Evolutionary conservation across 208 protist species (phyloP).

Genomic region (Cochliopodium minus): DNA sequence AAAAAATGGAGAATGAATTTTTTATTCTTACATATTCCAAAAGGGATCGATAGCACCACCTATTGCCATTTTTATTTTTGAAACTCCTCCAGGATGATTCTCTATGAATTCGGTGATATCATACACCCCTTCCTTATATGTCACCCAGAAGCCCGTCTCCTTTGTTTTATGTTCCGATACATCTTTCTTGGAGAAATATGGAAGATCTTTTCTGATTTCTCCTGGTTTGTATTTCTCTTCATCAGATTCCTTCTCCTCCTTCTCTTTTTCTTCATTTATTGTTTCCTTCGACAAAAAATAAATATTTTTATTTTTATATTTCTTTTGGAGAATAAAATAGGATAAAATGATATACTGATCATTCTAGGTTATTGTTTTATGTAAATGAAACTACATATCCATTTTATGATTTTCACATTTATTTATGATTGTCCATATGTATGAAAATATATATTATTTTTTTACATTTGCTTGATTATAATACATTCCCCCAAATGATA

Average conservation of each 20-base stretch:
- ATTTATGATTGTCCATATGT: too few relatives aligned
- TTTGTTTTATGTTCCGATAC: constrained; percentile 14
- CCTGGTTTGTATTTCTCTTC: background rate
- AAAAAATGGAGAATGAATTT: background rate
- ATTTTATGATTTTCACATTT: too few relatives aligned
- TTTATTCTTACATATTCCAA: constrained; percentile 45
- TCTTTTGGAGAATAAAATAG: too few relatives aligned
- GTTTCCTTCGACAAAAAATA: too few relatives aligned
- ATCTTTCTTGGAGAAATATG: constrained; percentile 11
- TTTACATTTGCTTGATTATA: too few relatives aligned
- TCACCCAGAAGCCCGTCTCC: constrained; percentile 37
- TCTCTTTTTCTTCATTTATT: background rate
- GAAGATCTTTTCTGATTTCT: constrained; percentile 5
- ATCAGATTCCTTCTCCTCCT: background rate
- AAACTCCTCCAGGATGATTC: constrained; percentile 44
- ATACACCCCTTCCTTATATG: constrained; percentile 45
- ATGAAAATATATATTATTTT: too few relatives aligned
- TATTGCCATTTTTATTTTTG: constrained; percentile 41
- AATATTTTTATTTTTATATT: too few relatives aligned
- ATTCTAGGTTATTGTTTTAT: too few relatives aligned
- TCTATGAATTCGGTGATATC: constrained; percentile 49
- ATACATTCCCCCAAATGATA: too few relatives aligned
- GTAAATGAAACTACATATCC: too few relatives aligned
- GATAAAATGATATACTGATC: too few relatives aligned
- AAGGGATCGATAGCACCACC: constrained; percentile 44